Evolutionary conservation across 805 yeast species (phyloP), one percentile per base, ranked within the genome.

Genomic region (Kodamaea jinghongensis): DNA sequence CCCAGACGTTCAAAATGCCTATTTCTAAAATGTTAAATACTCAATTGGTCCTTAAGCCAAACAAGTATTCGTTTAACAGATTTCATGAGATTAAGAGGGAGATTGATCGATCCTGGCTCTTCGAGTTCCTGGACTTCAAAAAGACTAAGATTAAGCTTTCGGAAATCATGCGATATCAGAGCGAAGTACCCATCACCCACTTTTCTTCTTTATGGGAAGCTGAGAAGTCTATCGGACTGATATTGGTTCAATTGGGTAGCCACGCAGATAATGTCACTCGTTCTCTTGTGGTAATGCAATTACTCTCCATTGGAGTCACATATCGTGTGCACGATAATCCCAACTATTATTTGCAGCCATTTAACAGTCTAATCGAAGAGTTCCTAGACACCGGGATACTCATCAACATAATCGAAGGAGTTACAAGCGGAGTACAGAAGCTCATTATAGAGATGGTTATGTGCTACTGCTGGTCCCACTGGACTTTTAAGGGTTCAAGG

Each of bases 381-480:
- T 35, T 76, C 17, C 52, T 75, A 12, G 75, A 71, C 26, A 55
- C 63, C 1, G 72, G 72, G 0, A 41, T 54, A 0, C 27, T 72
- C 0, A 53, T 61, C 35, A 60, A 65, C 4, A 43, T 66, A 25
- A 6, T 37, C 27, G 52, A 54, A 6, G 48, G 46, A 0, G 49
- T 49, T 7, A 13, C 50, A 0, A 49, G 57, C 15, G 38, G 57
- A 4, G 14, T 17, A 8, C 54, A 64, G 11, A 52, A 60, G 32
- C 47, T 63, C 1, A 34, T 74, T 14, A 33, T 71, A 9, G 79
- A 75, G 23, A 51, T 68, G 51, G 43, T 74, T 2, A 49, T 75
- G 12, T 63, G 60, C 34, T 75, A 72, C 45, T 70, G 75, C 39
- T 69, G 71, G 55, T 55, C 64, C 7, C 75, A 73, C 43, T 75